Base-by-base conservation (phyloP, 306 rosid genomes). In the Trifolium repens region DNA sequence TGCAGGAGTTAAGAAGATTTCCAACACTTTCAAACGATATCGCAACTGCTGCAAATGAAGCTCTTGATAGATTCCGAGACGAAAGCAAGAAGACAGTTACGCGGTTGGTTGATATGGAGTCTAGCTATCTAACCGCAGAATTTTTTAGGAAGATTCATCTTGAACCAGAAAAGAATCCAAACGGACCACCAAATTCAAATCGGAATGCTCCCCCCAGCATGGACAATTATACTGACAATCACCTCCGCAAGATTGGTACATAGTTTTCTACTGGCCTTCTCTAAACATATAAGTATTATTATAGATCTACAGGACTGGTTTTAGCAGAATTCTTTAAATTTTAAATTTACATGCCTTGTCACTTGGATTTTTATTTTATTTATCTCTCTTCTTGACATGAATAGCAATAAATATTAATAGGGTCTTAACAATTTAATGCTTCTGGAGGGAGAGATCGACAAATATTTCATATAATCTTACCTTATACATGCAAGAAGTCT, bases 91-190 rank as follows among this genome's bases (percentile, higher is more conserved):
- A 84, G 87, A 92, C 99, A 64, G 91, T 90, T 81, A 5, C 65
- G 64, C 92, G 99, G 76, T 84, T 94, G 84, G 99, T 94, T 72
- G 99, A 94, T 74, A 94, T 94, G 99, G 99, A 94, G 81, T 89
- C 99, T 70, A 88, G 92, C 89, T 94, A 94, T 78, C 88, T 94
- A 5, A 94, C 99, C 4, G 99, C 88, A 17, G 99, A 92, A 10
- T 94, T 94, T 83, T 94, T 94, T 79, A 84, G 98, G 68, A 94
- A 94, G 85, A 89, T 92, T 79, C 83, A 87, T 83, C 75, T 79
- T 59, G 98, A 94, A 81, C 85, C 91, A 43, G 99, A 94, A 65
- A 92, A 83, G 79, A 80, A 35, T 72, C 88, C 90, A 47, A 87
- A 78, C 54, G 85, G 75, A 47, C 85, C 85, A 12, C 81, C 85